Base-by-base conservation (phyloP, 805 yeast genomes). In the Cephaloascus albidus region DNA sequence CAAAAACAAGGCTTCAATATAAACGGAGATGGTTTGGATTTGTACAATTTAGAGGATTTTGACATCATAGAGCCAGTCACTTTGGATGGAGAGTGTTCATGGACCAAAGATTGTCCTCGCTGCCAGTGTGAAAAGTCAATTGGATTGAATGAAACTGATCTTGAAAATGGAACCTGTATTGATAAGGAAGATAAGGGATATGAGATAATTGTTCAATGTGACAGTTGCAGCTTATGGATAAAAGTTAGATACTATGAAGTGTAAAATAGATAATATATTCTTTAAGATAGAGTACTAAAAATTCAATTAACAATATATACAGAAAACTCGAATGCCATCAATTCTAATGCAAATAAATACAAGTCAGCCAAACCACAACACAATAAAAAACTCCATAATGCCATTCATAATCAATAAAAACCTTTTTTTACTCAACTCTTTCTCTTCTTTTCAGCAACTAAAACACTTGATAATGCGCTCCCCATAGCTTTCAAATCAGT, bases 141-240 rank as follows among this genome's bases (percentile, higher is more conserved):
- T 41, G 51, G 53, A 14, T 54, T 90, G 2, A 64, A 63, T 1
- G 96, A 87, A 45, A 51, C 58, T 1, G 84, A 82, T 40, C 63
- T 90, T 40, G 78, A 61, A 15, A 68, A 67, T 40, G 81, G 78
- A 0, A 67, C 72, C 0, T 46, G 54, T 2, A 60, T 63, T 30
- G 68, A 66, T 0, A 70, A 67, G 28, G 79, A 76, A 14, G 72
- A 60, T 15, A 70, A 79, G 1, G 63, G 63, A 14, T 81, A 66
- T 45, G 83, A 81, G 45, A 70, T 89, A 1, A 67, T 85, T 18
- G 76, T 85, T 0, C 96, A 89, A 51, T 90, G 97, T 54, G 54
- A 62, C 10, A 78, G 84, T 26, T 90, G 97, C 56, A 85, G 95
- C 54, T 54, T 88, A 23, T 90, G 96, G 96, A 58, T 90, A 19